A percentile compares a stretch with the other conserved stretches of the same genome.
These are phyloP conservation scores for Saccharomycopsis malanga DNA, from an alignment of 805 yeast species.

Conservation along the genomic window DNA sequence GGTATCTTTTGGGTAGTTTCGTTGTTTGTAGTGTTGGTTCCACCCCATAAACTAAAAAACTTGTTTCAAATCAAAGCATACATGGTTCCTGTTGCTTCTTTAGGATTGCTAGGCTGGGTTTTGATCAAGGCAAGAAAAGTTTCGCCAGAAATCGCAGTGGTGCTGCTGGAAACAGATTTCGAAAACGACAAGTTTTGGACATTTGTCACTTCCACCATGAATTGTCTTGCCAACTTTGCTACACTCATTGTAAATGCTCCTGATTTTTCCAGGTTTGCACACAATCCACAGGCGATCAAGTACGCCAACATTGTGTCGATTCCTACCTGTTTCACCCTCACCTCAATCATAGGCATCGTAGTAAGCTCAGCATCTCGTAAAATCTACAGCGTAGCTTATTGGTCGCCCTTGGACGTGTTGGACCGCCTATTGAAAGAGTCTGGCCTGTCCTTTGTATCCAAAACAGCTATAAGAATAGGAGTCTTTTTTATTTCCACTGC, in stretches of 20 bases:
- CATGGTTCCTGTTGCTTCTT: conserved; percentile 73
- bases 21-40: conserved; percentile 71
- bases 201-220: conserved; percentile 64
- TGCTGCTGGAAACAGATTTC: neutral
- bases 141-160: conserved; percentile 24
- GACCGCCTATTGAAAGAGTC: conserved; percentile 26
- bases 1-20: conserved; percentile 76
- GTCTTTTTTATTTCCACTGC: conserved; percentile 59
- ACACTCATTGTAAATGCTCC: conserved; percentile 77
- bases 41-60: conserved; percentile 76
- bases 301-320: conserved; percentile 53
- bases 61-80: conserved; percentile 76
- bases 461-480: conserved; percentile 43
- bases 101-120: conserved; percentile 79
- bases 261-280: conserved; percentile 73
- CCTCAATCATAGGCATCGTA: conserved; percentile 72
- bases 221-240: conserved; percentile 71
- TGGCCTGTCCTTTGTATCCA: conserved; percentile 33
- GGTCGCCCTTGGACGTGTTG: conserved; percentile 45
- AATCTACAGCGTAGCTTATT: conserved; percentile 8
- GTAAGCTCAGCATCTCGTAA: conserved; percentile 53
- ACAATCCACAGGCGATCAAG: conserved; percentile 37
- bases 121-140: conserved; percentile 55
- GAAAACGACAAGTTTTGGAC: conserved; percentile 43
- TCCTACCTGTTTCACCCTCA: conserved; percentile 65